Evolutionary conservation across 192 early-diverging fungal species (phyloP), one percentile per base, ranked within the genome.

Genomic region (Coemansia sp.): DNA sequence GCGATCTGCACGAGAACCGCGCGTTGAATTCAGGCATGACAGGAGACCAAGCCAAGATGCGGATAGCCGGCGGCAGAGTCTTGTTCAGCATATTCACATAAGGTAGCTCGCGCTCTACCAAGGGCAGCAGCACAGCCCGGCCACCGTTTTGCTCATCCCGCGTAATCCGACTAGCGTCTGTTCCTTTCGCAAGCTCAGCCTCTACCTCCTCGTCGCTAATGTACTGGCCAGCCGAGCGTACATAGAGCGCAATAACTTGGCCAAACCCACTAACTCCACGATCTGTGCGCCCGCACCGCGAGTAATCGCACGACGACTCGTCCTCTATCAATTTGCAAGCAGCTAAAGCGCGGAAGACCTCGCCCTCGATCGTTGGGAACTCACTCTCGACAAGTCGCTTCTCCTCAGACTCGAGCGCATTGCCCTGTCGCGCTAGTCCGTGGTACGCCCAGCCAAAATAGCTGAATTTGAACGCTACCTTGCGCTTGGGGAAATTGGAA

Each of bases 371-470:
- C 4, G 93, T 92, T 23, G 88, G 90, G 32, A 86, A 76, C 37
- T 74, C 42, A 8, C 73, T 68, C 38, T 88, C 84, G 19, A 87
- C 49, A 26, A 73, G 35, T 30, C 52, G 64, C 63, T 78, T 75
- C 7, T 84, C 69, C n/a, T 47, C 74, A 2, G 67, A 85, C 60
- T 63, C 77, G 67, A 68, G 78, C 70, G 55, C 68, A 53, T 61
- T 87, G 44, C 77, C 88, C 66, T 95, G 93, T 0, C 89, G 80
- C 3, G 93, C 93, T 65, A 96, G 88, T 38, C 95, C 95, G 70
- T 88, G 84, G 84, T 96, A 98, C 30, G 88, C 82, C 91, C 91
- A 94, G 3, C 96, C 96, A 73, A 97, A 86, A 77, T 98, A 98
- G 23, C 94, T 91, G 44, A 98, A 85, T 71, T 91, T 90, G 64